Conservation (phyloP, 305 asterid genomes). For the Euphrasia arctica region DNA sequence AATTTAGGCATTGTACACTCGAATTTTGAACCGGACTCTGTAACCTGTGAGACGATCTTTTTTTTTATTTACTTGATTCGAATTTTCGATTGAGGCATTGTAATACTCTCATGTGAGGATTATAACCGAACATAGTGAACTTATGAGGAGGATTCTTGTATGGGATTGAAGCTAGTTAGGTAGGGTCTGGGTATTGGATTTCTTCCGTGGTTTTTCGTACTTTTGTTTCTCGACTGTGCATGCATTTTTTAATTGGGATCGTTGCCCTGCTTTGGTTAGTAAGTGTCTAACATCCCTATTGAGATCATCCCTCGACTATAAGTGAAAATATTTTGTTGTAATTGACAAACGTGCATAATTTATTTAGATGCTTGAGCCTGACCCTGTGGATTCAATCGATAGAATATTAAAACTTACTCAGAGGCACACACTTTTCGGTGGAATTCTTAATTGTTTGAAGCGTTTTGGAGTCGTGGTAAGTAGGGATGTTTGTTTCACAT, state of each 20-base stretch:
- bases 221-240: slow-evolving; percentile 26
- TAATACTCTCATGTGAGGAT: not conserved
- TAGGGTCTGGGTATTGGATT: slow-evolving; percentile 11
- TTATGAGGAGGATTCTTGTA: slow-evolving; percentile 13
- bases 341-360: slow-evolving; percentile 19
- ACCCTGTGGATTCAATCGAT: slow-evolving; percentile 35
- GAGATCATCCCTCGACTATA: slow-evolving; percentile 16
- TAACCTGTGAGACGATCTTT: not conserved
- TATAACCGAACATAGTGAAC: not conserved
- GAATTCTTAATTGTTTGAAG: slow-evolving; percentile 36
- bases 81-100: slow-evolving; percentile 11
- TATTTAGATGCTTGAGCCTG: slow-evolving; percentile 45
- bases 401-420: slow-evolving; percentile 26
- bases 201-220: not conserved
- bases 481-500: slow-evolving; percentile 25
- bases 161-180: slow-evolving; percentile 7
- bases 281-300: slow-evolving; percentile 9
- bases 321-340: not conserved
- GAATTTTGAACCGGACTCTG: not conserved
- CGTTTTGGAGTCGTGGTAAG: slow-evolving; percentile 36
- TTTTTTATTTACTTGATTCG: not conserved
- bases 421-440: slow-evolving; percentile 29
- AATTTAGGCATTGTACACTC: slow-evolving; percentile 11
- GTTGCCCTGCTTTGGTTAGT: slow-evolving; percentile 16
- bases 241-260: slow-evolving; percentile 19